Percentiles rank a stretch among this genome's conserved stretches.
phyloP scores from a whole-genome alignment of 495 filamentous ascomycete species.

The Tuber magnatum region DNA sequence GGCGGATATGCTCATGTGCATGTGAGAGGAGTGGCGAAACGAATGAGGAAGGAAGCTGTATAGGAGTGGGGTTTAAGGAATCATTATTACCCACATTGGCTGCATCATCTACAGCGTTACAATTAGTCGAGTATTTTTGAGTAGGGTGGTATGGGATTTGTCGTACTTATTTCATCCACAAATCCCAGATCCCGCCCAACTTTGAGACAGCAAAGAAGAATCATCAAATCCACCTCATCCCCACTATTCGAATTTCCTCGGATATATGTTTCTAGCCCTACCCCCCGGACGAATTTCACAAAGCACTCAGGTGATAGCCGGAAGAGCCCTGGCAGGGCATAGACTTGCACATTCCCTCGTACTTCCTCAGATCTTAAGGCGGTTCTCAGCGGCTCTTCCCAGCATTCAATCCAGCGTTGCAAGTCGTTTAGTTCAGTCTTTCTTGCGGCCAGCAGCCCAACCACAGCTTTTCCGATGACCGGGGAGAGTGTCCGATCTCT shows the following conservation, averaged over 20 bases:
- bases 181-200: slow-evolving; percentile 71
- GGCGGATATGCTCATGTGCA: slow-evolving; percentile 55
- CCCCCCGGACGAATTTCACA: slow-evolving; percentile 49
- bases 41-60: slow-evolving; percentile 42
- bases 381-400: slow-evolving; percentile 19
- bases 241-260: slow-evolving; percentile 35
- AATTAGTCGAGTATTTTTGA: slow-evolving; percentile 16
- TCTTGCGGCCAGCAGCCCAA: slow-evolving; percentile 18
- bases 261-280: slow-evolving; percentile 40
- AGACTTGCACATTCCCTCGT: slow-evolving; percentile 57
- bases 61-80: slow-evolving; percentile 13
- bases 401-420: slow-evolving; percentile 19
- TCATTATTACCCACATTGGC: slow-evolving; percentile 14
- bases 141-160: slow-evolving; percentile 8
- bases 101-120: slow-evolving; percentile 7
- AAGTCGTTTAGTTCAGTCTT: slow-evolving; percentile 15
- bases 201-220: slow-evolving; percentile 63
- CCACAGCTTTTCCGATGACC: slow-evolving; percentile 31
- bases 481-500: slow-evolving; percentile 31
- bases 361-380: slow-evolving; percentile 20
- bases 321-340: slow-evolving; percentile 69
- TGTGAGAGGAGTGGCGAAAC: slow-evolving; percentile 56
- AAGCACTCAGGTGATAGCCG: slow-evolving; percentile 52
- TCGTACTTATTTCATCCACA: slow-evolving; percentile 64
- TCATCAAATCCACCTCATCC: slow-evolving; percentile 49